These are phyloP conservation scores for Boletus patriciae DNA, from an alignment of 768 basidiomycete species.

Conservation along the genomic window DNA sequence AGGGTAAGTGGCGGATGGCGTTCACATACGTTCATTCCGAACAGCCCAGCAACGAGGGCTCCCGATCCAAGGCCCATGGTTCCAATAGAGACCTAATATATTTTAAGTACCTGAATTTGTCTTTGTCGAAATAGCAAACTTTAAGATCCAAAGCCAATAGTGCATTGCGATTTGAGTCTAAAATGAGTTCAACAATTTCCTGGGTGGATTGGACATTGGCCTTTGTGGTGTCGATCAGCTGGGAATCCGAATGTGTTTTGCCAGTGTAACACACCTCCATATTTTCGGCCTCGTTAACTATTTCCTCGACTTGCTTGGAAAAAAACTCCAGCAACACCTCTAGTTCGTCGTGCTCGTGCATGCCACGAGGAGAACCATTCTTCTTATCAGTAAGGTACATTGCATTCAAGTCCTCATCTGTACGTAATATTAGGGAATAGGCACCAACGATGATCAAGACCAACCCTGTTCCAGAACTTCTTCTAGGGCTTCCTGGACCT, in stretches of 20 bases:
- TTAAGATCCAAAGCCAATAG: slow-evolving; percentile 89
- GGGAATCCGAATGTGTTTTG: neutral
- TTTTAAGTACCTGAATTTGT: slow-evolving; percentile 1
- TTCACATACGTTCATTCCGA: slow-evolving; percentile 91
- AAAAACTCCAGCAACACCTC: slow-evolving; percentile 94
- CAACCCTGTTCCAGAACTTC: slow-evolving; percentile 89
- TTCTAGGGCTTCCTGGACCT: slow-evolving; percentile 89
- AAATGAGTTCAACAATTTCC: slow-evolving; percentile 95
- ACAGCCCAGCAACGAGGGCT: slow-evolving; percentile 85
- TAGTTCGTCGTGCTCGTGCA: slow-evolving; percentile 87
- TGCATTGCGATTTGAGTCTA: slow-evolving; percentile 94
- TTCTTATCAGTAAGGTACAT: slow-evolving; percentile 95
- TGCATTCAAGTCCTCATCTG: slow-evolving; percentile 91
- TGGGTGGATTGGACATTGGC: slow-evolving; percentile 95
- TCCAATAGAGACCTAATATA: slow-evolving; percentile 77
- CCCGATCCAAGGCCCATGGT: slow-evolving; percentile 93
- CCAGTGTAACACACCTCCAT: slow-evolving; percentile 58
- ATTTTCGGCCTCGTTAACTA: slow-evolving; percentile 89
- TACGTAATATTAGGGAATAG: slow-evolving; percentile 4
- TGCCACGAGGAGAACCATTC: slow-evolving; percentile 54
- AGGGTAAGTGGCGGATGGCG: slow-evolving; percentile 4
- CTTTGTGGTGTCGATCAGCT: slow-evolving; percentile 28
- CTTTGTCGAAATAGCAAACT: slow-evolving; percentile 39
- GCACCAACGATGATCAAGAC: slow-evolving; percentile 2
- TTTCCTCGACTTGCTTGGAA: slow-evolving; percentile 95